Evolutionary conservation across 306 rosid genomes (phyloP).

Genomic region (Macrotyloma uniflorum): DNA sequence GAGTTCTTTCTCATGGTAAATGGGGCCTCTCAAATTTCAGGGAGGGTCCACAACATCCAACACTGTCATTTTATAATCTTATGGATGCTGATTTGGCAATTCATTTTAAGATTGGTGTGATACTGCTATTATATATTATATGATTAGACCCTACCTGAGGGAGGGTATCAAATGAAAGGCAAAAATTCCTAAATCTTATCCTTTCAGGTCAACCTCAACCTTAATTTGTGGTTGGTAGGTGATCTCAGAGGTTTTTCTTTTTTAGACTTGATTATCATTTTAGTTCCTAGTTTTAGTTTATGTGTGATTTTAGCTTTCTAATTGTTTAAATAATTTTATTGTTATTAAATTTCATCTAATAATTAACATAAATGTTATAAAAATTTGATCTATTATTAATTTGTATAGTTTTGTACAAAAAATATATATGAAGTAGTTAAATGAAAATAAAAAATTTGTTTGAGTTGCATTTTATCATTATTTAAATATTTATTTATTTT

Average conservation of each 20-base stretch:
- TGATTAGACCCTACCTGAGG: background rate
- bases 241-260: background rate
- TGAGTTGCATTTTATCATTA: background rate
- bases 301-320: background rate
- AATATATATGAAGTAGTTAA: background rate
- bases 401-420: background rate
- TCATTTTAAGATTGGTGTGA: background rate
- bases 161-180: background rate
- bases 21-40: background rate
- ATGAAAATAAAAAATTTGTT: background rate
- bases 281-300: background rate
- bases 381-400: background rate
- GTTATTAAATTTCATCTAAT: background rate
- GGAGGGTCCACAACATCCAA: constrained; percentile 34
- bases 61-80: background rate
- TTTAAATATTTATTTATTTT: background rate
- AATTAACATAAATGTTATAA: background rate
- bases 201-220: background rate
- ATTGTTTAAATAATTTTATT: background rate
- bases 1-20: background rate
- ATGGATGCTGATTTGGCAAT: background rate
- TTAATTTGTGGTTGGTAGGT: background rate
- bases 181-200: background rate
- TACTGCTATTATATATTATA: too few relatives aligned
- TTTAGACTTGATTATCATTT: background rate